phyloP scores from a whole-genome alignment of 1,139 yeast genomes.

The Magnusiomyces suaveolens region DNA sequence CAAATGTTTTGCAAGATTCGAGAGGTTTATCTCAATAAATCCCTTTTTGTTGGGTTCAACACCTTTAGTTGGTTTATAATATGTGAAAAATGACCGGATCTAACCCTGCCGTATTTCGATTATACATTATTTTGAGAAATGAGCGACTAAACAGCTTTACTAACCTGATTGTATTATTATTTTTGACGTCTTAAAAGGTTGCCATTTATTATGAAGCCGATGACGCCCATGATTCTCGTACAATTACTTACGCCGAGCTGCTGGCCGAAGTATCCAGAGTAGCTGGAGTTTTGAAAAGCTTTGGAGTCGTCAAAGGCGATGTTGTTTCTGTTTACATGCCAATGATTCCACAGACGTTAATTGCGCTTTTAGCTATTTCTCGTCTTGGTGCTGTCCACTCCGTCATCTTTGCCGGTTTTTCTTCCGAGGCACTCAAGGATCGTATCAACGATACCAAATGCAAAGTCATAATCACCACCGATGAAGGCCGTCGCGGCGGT shows the following conservation, averaged over 20 bases:
- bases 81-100: too few relatives aligned
- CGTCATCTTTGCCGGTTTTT: conserved; percentile 77
- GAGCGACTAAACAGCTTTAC: too few relatives aligned
- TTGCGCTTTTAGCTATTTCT: conserved; percentile 61
- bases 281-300: conserved; percentile 31
- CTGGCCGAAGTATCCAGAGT: conserved; percentile 59
- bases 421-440: conserved; percentile 65
- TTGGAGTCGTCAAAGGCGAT: conserved; percentile 73
- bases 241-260: conserved; percentile 60
- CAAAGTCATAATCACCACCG: conserved; percentile 63
- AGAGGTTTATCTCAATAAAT: too few relatives aligned
- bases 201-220: conserved; percentile 59
- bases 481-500: conserved; percentile 76
- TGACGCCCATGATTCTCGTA: conserved; percentile 56
- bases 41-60: too few relatives aligned
- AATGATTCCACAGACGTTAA: conserved; percentile 75
- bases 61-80: too few relatives aligned
- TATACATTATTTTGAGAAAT: too few relatives aligned
- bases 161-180: not conserved
- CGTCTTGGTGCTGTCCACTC: conserved; percentile 79
- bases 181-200: not conserved
- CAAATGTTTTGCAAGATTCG: too few relatives aligned
- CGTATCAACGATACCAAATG: conserved; percentile 69
- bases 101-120: too few relatives aligned
- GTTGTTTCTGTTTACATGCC: conserved; percentile 80